Conservation (phyloP, 2,329 filamentous ascomycete species). For the Talaromyces sp. region DNA sequence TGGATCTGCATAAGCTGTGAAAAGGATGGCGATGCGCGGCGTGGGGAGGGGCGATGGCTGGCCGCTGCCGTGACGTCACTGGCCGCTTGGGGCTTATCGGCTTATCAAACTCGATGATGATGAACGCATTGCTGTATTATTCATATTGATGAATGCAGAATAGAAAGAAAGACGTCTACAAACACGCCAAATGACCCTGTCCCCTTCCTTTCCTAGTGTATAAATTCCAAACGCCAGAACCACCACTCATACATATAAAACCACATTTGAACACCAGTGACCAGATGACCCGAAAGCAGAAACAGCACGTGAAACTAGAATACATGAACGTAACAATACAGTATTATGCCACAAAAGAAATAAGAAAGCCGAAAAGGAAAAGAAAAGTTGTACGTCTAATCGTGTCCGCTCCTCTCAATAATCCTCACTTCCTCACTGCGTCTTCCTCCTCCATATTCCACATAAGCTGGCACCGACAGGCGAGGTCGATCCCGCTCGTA, state of each 20-base stretch:
- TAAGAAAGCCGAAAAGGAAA: background rate
- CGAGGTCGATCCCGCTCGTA: background rate
- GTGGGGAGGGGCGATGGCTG: slow-evolving; percentile 3
- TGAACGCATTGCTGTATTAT: background rate
- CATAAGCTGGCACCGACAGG: background rate
- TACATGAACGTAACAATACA: background rate
- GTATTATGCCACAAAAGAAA: background rate
- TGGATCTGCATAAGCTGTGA: background rate
- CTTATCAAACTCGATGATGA: background rate
- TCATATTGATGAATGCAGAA: background rate
- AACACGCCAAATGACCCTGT: background rate
- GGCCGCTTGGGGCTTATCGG: background rate
- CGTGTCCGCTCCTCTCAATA: background rate
- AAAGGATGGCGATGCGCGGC: background rate
- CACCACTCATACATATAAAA: background rate
- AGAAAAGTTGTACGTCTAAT: background rate
- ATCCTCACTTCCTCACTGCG: background rate
- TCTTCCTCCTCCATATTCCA: slow-evolving; percentile 3
- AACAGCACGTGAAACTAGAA: background rate
- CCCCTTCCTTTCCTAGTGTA: background rate
- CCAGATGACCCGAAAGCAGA: background rate
- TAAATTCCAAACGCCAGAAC: background rate
- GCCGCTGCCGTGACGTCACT: slow-evolving; percentile 7
- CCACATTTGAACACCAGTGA: background rate
- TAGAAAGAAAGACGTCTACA: background rate